Evolutionary conservation across 495 filamentous ascomycete genomes (phyloP).

Genomic region (Penicillium taxi): DNA sequence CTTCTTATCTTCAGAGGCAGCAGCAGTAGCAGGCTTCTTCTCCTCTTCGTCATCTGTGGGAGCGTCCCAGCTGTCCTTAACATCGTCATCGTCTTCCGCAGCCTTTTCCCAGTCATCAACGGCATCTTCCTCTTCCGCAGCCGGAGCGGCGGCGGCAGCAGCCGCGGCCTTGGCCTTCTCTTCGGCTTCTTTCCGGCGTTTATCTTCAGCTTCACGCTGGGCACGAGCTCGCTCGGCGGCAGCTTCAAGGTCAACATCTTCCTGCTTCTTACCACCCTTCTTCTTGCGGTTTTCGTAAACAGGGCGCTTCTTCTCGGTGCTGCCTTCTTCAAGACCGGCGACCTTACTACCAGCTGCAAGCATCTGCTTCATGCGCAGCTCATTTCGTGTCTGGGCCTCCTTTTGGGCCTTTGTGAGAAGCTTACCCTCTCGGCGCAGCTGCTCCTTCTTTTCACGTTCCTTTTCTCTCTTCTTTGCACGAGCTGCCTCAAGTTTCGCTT

Average conservation of each 20-base stretch:
- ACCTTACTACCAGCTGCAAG: conserved; percentile 73
- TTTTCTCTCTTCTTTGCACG: conserved; percentile 82
- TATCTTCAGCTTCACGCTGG: conserved; percentile 58
- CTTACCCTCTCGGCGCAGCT: conserved; percentile 91
- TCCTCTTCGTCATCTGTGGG: conserved; percentile 68
- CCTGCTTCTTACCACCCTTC: conserved; percentile 63
- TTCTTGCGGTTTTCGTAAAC: conserved; percentile 69
- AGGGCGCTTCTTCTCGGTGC: conserved; percentile 66
- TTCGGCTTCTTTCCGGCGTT: conserved; percentile 54
- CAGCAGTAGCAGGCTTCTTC: conserved; percentile 23
- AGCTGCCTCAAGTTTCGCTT: conserved; percentile 61
- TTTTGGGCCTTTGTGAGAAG: conserved; percentile 90
- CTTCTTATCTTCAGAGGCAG: conserved; percentile 16
- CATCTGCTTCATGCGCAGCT: conserved; percentile 91
- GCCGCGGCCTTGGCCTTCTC: conserved; percentile 59
- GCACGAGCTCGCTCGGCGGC: conserved; percentile 53
- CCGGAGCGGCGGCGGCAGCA: conserved; percentile 50
- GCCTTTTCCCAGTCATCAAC: conserved; percentile 87
- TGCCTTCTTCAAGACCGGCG: conserved; percentile 56
- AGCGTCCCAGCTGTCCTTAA: conserved; percentile 96
- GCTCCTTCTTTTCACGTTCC: conserved; percentile 91
- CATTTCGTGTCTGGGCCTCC: conserved; percentile 73
- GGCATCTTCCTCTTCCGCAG: conserved; percentile 46
- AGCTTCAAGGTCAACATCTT: conserved; percentile 59
- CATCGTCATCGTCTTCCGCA: conserved; percentile 64